phyloP scores from a whole-genome alignment of 768 basidiomycete genomes.

The Mycena kentingensis region DNA sequence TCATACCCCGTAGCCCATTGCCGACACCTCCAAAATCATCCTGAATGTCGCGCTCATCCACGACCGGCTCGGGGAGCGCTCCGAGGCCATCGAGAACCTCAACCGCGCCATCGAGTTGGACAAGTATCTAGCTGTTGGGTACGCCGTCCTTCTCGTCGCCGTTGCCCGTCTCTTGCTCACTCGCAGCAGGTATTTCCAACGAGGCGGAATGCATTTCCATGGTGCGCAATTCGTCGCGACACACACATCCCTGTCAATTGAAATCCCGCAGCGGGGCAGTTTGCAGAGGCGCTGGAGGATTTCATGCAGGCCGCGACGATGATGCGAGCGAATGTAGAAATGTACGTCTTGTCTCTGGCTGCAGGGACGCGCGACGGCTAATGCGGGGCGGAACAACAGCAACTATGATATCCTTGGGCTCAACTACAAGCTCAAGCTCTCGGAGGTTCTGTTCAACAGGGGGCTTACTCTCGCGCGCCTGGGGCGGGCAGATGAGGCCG shows the following conservation, averaged over 20 bases:
- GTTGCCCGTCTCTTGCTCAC: not conserved
- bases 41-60: conserved; percentile 72
- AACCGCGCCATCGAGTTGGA: conserved; percentile 57
- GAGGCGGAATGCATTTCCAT: conserved; percentile 18
- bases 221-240: too few species aligned
- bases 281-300: conserved; percentile 18
- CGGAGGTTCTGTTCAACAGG: conserved; percentile 20
- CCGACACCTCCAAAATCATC: conserved; percentile 50
- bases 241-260: too few species aligned
- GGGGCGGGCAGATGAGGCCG: conserved; percentile 3
- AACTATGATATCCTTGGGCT: conserved; percentile 23
- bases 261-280: conserved; percentile 6
- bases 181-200: conserved; percentile 22
- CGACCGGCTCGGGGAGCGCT: conserved; percentile 63
- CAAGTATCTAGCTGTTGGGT: conserved; percentile 65
- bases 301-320: conserved; percentile 17
- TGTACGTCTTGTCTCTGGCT: conserved; percentile 8
- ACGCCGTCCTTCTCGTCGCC: conserved; percentile 23
- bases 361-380: not conserved
- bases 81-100: conserved; percentile 59
- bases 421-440: conserved; percentile 16
- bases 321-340: conserved; percentile 21
- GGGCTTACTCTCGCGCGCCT: too few species aligned
- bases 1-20: conserved; percentile 10
- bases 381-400: too few species aligned